Evolutionary conservation across 2,329 filamentous ascomycete genomes (phyloP).

Genomic region (Geoglossum cookeanum): DNA sequence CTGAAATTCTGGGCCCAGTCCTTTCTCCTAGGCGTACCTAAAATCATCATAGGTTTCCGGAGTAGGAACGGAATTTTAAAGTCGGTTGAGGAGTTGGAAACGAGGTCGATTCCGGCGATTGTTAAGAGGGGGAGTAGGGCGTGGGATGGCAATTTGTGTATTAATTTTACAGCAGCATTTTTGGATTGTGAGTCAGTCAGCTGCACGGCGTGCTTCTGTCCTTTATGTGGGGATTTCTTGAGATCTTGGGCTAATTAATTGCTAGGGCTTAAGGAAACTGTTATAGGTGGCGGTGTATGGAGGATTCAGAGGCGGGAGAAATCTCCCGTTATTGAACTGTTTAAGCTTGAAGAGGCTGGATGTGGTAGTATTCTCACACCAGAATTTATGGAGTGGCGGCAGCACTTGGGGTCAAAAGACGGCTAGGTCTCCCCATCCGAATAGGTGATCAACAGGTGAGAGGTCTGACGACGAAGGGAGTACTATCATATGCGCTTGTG

Average conservation of each 20-base stretch:
- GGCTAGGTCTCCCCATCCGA: neutral
- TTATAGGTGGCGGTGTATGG: conserved; percentile 56
- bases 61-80: conserved; percentile 51
- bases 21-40: conserved; percentile 81
- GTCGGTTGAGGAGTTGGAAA: conserved; percentile 60
- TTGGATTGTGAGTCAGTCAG: conserved; percentile 43
- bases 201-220: conserved; percentile 4
- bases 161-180: conserved; percentile 69
- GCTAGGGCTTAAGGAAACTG: conserved; percentile 41
- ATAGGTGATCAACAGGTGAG: neutral
- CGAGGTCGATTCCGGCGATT: conserved; percentile 55
- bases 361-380: conserved; percentile 59
- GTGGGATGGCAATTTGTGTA: conserved; percentile 88
- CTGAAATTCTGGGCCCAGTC: conserved; percentile 96
- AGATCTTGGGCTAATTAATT: neutral
- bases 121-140: conserved; percentile 48
- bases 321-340: conserved; percentile 50
- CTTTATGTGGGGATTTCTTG: neutral
- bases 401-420: conserved; percentile 8
- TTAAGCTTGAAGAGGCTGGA: conserved; percentile 51
- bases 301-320: conserved; percentile 49
- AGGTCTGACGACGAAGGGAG: neutral
- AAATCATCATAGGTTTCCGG: conserved; percentile 79
- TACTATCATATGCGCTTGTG: neutral
- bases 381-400: conserved; percentile 57